These are phyloP conservation scores for Arabidopsis arenosa DNA, from an alignment of 345 rosid species.

Conservation along the genomic window DNA sequence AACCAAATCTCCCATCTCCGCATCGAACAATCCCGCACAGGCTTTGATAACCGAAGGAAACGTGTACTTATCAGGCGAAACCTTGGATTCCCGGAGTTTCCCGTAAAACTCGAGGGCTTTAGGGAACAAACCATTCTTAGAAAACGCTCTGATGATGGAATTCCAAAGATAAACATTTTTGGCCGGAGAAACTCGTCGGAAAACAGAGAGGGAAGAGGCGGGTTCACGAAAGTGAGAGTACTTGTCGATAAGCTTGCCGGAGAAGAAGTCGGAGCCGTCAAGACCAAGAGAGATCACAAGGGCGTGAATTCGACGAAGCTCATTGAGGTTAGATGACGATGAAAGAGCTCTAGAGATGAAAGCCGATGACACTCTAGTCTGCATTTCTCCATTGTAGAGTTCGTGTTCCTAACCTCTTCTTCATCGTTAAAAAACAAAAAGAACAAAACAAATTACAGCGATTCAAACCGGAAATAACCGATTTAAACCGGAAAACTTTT, in stretches of 20 bases:
- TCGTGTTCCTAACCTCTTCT: not conserved
- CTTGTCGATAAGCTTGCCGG: conserved; percentile 67
- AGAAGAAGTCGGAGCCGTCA: conserved; percentile 55
- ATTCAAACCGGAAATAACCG: no score
- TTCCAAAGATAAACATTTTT: conserved; percentile 65
- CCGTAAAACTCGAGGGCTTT: conserved; percentile 56
- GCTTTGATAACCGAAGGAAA: conserved; percentile 71
- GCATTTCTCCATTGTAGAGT: conserved; percentile 30
- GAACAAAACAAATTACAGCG: not conserved
- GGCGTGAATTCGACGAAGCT: conserved; percentile 58
- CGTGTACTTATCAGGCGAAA: conserved; percentile 60
- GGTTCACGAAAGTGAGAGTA: conserved; percentile 58
- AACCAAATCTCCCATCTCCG: conserved; percentile 48
- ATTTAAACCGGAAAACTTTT: no score
- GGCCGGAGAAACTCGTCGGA: conserved; percentile 51
- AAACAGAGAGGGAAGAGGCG: conserved; percentile 58
- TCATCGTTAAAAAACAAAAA: no score
- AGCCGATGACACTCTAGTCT: conserved; percentile 37
- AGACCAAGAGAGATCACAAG: conserved; percentile 56
- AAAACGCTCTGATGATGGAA: conserved; percentile 62
- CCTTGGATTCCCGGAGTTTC: conserved; percentile 45
- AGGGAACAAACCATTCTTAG: conserved; percentile 54
- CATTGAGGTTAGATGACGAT: conserved; percentile 42
- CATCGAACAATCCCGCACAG: conserved; percentile 55
- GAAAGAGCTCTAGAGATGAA: conserved; percentile 53